Evolutionary conservation across 2,329 filamentous ascomycete species (phyloP).

Genomic region (Stemphylium beticola): DNA sequence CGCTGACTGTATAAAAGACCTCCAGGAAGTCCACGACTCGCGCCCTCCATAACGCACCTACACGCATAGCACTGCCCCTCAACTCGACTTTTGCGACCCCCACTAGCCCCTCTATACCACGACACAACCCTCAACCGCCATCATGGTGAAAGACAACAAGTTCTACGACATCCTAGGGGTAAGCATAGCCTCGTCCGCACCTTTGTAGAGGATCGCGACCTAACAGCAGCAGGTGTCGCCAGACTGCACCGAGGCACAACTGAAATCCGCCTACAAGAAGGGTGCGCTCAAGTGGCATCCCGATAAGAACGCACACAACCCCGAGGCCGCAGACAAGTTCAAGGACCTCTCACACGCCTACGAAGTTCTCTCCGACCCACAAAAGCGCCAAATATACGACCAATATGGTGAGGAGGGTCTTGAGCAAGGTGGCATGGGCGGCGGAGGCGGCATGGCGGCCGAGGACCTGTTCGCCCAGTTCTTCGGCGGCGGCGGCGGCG

Average conservation of each 20-base stretch:
- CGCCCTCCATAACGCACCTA: conserved; percentile 9
- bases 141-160: conserved; percentile 80
- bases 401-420: conserved; percentile 97
- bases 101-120: conserved; percentile 28
- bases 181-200: conserved; percentile 48
- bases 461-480: conserved; percentile 98
- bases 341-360: conserved; percentile 97
- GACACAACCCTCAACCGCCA: conserved; percentile 42
- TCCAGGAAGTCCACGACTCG: conserved; percentile 7
- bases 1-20: conserved; percentile 25
- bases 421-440: conserved; percentile 76
- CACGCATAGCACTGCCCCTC: conserved; percentile 16
- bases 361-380: conserved; percentile 88
- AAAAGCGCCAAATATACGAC: conserved; percentile 93
- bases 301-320: conserved; percentile 96
- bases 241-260: conserved; percentile 79
- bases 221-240: conserved; percentile 69
- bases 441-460: conserved; percentile 84
- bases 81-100: conserved; percentile 34
- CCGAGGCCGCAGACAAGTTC: conserved; percentile 94
- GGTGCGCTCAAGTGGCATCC: conserved; percentile 84
- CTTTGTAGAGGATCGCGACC: background rate
- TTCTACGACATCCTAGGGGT: conserved; percentile 81
- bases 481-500: conserved; percentile 73
- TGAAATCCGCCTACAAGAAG: conserved; percentile 90